phyloP scores from a whole-genome alignment of 2,329 filamentous ascomycete species.

The Nothophoma quercina region DNA sequence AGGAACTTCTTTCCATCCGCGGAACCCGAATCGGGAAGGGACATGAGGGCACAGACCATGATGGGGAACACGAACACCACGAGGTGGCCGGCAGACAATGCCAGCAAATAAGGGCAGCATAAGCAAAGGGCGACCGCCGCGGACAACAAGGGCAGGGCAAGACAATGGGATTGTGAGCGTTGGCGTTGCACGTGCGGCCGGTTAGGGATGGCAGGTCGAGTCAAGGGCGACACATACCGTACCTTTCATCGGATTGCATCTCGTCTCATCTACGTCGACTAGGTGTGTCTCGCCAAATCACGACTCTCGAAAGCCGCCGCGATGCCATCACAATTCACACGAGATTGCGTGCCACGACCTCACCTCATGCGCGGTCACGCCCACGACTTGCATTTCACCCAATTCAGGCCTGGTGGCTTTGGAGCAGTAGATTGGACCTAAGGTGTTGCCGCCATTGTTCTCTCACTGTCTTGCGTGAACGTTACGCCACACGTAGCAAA shows the following conservation, averaged over 20 bases:
- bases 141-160: not conserved
- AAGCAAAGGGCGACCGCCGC: slow-evolving; percentile 1
- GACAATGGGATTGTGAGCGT: slow-evolving; percentile 17
- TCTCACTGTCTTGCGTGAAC: slow-evolving; percentile 4
- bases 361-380: slow-evolving; percentile 10
- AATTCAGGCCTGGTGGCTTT: not conserved
- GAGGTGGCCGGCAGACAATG: not conserved
- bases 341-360: slow-evolving; percentile 9
- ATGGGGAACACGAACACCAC: slow-evolving; percentile 16
- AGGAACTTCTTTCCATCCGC: slow-evolving; percentile 11
- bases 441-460: slow-evolving; percentile 1
- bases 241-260: slow-evolving; percentile 16
- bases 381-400: slow-evolving; percentile 7
- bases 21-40: slow-evolving; percentile 13
- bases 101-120: slow-evolving; percentile 5
- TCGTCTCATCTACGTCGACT: slow-evolving; percentile 9
- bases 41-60: slow-evolving; percentile 17
- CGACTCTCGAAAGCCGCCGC: slow-evolving; percentile 6
- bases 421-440: not conserved
- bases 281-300: slow-evolving; percentile 21
- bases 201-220: slow-evolving; percentile 12
- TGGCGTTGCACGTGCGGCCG: slow-evolving; percentile 1
- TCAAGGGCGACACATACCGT: slow-evolving; percentile 21
- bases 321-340: not conserved
- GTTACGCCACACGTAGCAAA: slow-evolving; percentile 11